Conservation (phyloP, 768 basidiomycete species). For the Solioccasus polychromus region DNA sequence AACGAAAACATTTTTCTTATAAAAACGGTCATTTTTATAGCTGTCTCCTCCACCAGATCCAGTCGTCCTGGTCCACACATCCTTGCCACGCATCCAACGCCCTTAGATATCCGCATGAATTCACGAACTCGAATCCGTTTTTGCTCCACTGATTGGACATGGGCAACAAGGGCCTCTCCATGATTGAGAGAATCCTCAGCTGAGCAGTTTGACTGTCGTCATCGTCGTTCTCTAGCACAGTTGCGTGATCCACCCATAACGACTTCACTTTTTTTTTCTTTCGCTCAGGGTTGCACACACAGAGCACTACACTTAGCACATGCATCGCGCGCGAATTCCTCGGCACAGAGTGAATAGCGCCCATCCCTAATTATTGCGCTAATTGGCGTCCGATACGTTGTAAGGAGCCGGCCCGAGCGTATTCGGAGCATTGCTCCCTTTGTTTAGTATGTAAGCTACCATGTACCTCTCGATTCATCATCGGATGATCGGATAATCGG, state of each 20-base stretch:
- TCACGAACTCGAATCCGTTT: slow-evolving; percentile 61
- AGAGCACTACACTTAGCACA: slow-evolving; percentile 67
- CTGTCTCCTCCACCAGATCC: slow-evolving; percentile 79
- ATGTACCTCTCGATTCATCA: too few relatives aligned
- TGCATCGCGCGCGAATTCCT: slow-evolving; percentile 69
- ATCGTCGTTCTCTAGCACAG: slow-evolving; percentile 57
- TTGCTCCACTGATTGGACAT: slow-evolving; percentile 48
- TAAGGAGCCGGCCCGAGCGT: too few relatives aligned
- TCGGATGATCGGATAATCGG: too few relatives aligned
- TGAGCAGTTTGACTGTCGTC: slow-evolving; percentile 47
- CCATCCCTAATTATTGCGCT: not conserved
- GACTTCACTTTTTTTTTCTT: not conserved
- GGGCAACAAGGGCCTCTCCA: slow-evolving; percentile 49
- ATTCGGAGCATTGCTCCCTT: too few relatives aligned
- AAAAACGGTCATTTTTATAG: too few relatives aligned
- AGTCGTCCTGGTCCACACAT: slow-evolving; percentile 58
- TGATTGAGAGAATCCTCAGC: slow-evolving; percentile 51
- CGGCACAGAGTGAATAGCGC: slow-evolving; percentile 54
- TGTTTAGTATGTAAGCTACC: too few relatives aligned
- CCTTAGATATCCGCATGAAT: slow-evolving; percentile 75
- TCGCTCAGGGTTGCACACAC: slow-evolving; percentile 42
- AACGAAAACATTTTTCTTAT: too few relatives aligned
- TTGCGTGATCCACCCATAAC: slow-evolving; percentile 37
- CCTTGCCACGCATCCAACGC: slow-evolving; percentile 58
- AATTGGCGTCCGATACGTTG: too few relatives aligned